phyloP scores from a whole-genome alignment of 257 asterid species.

The Solanum corneliomulleri region DNA sequence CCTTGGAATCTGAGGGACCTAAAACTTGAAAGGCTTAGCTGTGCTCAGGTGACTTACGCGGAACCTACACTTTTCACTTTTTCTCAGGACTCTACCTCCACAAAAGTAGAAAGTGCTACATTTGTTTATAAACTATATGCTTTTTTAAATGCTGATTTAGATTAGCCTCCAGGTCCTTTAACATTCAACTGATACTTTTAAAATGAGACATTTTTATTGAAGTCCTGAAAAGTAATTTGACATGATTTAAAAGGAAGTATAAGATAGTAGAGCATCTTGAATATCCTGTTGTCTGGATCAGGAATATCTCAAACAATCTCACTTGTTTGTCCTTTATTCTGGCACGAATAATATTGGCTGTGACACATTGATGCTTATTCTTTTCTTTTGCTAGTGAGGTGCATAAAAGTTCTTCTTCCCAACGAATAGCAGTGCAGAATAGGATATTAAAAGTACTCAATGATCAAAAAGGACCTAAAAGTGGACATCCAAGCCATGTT shows the following conservation, averaged over 20 bases:
- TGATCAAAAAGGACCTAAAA: background rate
- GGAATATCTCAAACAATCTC: background rate
- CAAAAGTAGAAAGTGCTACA: background rate
- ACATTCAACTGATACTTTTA: background rate
- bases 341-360: background rate
- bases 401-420: background rate
- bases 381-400: background rate
- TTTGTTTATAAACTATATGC: background rate
- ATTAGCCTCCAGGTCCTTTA: background rate
- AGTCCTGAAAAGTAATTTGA: background rate
- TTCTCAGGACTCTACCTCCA: background rate
- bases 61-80: background rate
- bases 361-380: background rate
- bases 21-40: background rate
- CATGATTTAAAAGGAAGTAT: background rate
- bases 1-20: background rate
- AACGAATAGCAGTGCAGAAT: background rate
- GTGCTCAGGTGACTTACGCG: background rate
- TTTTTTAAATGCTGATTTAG: background rate
- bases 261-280: background rate
- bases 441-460: background rate
- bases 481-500: background rate
- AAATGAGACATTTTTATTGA: background rate
- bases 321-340: background rate
- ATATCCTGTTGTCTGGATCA: background rate